Evolutionary conservation across 148 eudicot genomes (phyloP).

Genomic region (Cornus kousa): DNA sequence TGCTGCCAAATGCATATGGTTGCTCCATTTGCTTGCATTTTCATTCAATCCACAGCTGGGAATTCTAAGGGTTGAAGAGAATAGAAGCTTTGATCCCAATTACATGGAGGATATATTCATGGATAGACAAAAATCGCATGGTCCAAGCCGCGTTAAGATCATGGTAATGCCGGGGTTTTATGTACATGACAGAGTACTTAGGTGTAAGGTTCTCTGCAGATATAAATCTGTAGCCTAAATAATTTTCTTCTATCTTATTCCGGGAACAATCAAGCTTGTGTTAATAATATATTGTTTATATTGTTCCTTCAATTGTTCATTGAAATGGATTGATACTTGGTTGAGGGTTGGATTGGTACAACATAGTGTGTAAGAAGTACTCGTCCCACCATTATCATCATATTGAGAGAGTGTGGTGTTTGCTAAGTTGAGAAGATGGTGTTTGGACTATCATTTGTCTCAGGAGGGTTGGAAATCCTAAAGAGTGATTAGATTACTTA

Average conservation of each 20-base stretch:
- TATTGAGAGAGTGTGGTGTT: no score
- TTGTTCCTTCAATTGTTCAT: not conserved
- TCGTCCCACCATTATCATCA: no score
- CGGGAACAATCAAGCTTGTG: not conserved
- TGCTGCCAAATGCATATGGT: slow-evolving; percentile 92
- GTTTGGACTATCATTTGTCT: no score
- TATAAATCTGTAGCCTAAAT: slow-evolving; percentile 50
- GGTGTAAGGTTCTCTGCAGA: slow-evolving; percentile 91
- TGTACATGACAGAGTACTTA: slow-evolving; percentile 76
- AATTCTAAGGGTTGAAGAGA: slow-evolving; percentile 83
- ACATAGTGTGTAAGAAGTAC: no score
- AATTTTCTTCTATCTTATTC: not conserved
- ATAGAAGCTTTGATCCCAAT: slow-evolving; percentile 54
- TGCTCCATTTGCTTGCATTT: slow-evolving; percentile 89
- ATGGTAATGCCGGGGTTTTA: slow-evolving; percentile 98
- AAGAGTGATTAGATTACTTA: no score
- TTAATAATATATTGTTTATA: not conserved
- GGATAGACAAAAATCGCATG: slow-evolving; percentile 54
- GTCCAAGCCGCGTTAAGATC: slow-evolving; percentile 62
- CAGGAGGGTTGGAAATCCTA: no score
- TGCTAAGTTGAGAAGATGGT: no score
- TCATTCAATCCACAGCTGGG: slow-evolving; percentile 61
- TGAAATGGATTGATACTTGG: not conserved
- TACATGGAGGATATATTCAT: slow-evolving; percentile 78
- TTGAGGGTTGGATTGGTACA: not conserved